phyloP scores from a whole-genome alignment of 768 basidiomycete species.

The Naganishia friedmannii region DNA sequence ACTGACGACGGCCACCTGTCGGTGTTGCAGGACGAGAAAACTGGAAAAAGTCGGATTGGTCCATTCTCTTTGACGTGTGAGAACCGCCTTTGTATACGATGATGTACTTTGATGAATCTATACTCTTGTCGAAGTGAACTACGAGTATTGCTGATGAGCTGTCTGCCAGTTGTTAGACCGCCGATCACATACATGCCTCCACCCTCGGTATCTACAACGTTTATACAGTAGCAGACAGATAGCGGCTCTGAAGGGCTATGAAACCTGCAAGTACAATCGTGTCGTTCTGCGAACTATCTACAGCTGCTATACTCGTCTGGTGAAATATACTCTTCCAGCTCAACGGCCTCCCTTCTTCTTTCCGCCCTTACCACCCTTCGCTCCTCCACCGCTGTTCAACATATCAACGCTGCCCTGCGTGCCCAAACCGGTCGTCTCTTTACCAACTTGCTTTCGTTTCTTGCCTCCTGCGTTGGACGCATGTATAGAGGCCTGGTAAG shows the following conservation, averaged over 20 bases:
- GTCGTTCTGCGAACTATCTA: no score
- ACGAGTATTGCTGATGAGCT: neutral
- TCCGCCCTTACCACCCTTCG: conserved; percentile 38
- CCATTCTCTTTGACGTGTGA: neutral
- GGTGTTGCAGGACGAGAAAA: conserved; percentile 23
- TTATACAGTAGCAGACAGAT: no score
- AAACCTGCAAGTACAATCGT: no score
- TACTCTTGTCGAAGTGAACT: neutral
- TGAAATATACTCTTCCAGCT: neutral
- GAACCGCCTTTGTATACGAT: neutral
- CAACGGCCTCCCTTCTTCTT: conserved; percentile 18
- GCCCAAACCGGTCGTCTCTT: conserved; percentile 51
- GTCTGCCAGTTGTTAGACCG: no score
- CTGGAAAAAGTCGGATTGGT: conserved; percentile 24
- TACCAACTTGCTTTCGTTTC: conserved; percentile 47
- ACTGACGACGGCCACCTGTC: conserved; percentile 14
- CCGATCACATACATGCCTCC: no score
- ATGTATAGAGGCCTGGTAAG: conserved; percentile 33
- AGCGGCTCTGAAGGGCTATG: no score
- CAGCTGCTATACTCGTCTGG: no score
- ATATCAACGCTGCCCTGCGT: conserved; percentile 43
- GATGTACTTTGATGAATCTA: neutral
- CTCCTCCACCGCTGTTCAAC: conserved; percentile 31
- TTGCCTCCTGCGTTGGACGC: conserved; percentile 27
- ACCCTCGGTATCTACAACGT: no score